These are phyloP conservation scores for Coemansia guatemalensis DNA, from an alignment of 192 early-diverging fungal species.

Conservation along the genomic window DNA sequence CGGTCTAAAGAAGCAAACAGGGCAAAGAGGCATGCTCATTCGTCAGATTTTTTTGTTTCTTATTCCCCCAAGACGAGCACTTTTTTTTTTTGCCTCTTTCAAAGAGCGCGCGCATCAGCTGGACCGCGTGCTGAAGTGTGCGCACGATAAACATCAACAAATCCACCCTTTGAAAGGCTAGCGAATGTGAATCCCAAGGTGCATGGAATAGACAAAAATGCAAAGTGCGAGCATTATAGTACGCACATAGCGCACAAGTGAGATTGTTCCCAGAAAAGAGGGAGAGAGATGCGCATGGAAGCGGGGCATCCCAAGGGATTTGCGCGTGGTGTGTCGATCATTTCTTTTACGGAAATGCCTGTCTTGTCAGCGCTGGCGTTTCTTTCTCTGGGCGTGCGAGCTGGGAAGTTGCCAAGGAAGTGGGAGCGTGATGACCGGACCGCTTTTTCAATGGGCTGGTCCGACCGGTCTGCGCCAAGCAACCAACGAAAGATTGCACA, in stretches of 20 bases:
- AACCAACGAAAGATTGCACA: background rate
- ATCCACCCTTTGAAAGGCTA: background rate
- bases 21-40: background rate
- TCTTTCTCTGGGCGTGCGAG: background rate
- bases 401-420: background rate
- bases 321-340: background rate
- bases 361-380: background rate
- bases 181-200: background rate
- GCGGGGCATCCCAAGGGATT: background rate
- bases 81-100: background rate
- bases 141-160: background rate
- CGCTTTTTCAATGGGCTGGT: background rate
- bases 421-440: too few relatives aligned
- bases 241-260: too few relatives aligned
- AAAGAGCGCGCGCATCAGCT: background rate
- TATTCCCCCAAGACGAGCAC: too few relatives aligned
- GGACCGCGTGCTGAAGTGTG: background rate
- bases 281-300: background rate
- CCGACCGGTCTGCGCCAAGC: background rate
- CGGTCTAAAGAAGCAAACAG: background rate
- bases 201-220: background rate
- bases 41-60: background rate
- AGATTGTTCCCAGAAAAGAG: background rate
- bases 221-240: too few relatives aligned
- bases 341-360: background rate